Conservation (phyloP, 176 grass and related monocot species). For the Cenchrus purpureus region DNA sequence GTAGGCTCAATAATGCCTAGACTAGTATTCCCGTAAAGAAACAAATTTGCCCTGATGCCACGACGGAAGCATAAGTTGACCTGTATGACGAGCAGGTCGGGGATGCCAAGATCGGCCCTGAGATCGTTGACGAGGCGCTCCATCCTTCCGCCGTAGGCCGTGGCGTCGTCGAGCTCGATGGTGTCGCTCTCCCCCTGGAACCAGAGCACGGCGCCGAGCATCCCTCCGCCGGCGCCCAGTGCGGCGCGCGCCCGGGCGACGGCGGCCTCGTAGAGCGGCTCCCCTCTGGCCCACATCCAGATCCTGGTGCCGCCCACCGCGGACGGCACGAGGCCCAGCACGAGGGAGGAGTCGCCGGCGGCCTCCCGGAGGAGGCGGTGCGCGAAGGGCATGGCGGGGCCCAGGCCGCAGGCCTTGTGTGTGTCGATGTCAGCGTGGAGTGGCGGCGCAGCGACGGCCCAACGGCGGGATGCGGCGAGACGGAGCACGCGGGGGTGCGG, state of each 20-base stretch:
- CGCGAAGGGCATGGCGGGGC: constrained; percentile 85
- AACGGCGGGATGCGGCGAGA: constrained; percentile 55
- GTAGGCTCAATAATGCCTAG: not conserved
- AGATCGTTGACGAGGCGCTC: constrained; percentile 72
- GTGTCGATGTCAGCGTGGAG: constrained; percentile 95
- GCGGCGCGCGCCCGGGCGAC: constrained; percentile 68
- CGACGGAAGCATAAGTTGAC: constrained; percentile 30
- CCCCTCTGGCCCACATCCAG: constrained; percentile 69
- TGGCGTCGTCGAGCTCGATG: constrained; percentile 61
- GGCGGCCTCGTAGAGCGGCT: constrained; percentile 63
- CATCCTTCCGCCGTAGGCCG: constrained; percentile 64
- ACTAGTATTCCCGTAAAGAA: not conserved
- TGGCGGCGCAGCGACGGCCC: constrained; percentile 67
- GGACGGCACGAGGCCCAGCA: constrained; percentile 80
- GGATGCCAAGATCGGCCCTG: constrained; percentile 70
- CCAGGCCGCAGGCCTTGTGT: constrained; percentile 79
- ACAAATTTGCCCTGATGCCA: not conserved
- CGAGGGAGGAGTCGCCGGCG: not conserved
- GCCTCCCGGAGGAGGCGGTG: constrained; percentile 42
- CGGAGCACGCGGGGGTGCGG: constrained; percentile 69
- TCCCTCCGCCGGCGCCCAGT: constrained; percentile 44
- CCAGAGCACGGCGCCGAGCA: constrained; percentile 77
- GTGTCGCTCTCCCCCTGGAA: constrained; percentile 98
- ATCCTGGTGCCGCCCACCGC: constrained; percentile 89
- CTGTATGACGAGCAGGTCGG: constrained; percentile 82